Evolutionary conservation across 2,329 filamentous ascomycete species (phyloP).

Genomic region (Fusarium pseudonygamai): DNA sequence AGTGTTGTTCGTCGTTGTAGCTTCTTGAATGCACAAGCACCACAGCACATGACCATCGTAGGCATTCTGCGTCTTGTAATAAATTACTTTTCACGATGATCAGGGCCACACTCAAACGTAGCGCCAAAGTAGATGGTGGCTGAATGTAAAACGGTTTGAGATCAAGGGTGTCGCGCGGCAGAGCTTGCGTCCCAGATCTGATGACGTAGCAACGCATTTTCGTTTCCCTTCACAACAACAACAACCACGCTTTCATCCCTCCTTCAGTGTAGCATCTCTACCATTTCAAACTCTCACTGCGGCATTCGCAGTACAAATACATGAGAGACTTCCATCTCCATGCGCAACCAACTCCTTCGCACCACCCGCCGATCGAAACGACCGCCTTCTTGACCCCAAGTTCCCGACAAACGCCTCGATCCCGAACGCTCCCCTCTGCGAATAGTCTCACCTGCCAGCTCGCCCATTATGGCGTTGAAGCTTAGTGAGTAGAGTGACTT

Average conservation of each 20-base stretch:
- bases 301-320: accelerated
- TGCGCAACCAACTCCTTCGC: neutral
- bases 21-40: neutral
- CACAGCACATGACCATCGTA: neutral
- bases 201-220: neutral
- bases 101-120: accelerated
- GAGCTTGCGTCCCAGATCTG: neutral
- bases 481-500: accelerated
- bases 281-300: accelerated
- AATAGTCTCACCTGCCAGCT: accelerated
- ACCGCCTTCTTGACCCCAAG: too few species aligned
- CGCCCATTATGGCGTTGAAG: too few species aligned
- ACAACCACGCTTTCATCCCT: neutral
- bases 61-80: neutral
- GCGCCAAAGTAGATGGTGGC: accelerated
- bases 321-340: accelerated
- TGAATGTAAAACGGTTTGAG: accelerated
- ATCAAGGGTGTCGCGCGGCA: neutral
- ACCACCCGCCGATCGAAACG: neutral
- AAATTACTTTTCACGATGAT: accelerated
- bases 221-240: neutral
- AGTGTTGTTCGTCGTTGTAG: neutral
- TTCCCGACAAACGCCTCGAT: neutral
- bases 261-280: accelerated
- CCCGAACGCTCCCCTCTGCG: accelerated